Percentiles rank a stretch among this genome's conserved stretches.
phyloP scores from a whole-genome alignment of 768 basidiomycete species.

The Paxillus rubicundulus region DNA sequence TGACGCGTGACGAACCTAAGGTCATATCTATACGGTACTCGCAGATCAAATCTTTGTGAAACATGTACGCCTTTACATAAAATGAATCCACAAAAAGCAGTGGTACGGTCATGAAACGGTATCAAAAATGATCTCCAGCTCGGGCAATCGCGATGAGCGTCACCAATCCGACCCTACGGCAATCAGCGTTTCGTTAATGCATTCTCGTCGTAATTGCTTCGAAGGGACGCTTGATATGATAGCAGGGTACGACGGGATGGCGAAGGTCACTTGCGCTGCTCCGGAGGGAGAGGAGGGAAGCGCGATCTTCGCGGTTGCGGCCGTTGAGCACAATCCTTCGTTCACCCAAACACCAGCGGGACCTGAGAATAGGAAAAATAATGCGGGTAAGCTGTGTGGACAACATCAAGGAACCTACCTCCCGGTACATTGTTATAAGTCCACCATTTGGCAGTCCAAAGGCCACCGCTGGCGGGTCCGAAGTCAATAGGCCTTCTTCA shows the following conservation, averaged over 20 bases:
- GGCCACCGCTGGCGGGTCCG: conserved; percentile 36
- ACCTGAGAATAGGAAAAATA: conserved; percentile 1
- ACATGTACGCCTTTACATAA: no score
- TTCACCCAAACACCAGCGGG: conserved; percentile 17
- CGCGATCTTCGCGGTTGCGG: conserved; percentile 2
- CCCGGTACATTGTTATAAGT: conserved; percentile 37
- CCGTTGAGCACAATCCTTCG: conserved; percentile 7
- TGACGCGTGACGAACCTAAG: no score
- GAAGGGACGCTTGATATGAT: no score
- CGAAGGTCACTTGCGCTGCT: conserved; percentile 5
- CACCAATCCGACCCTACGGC: no score
- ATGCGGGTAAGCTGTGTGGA: not conserved
- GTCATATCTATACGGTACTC: no score
- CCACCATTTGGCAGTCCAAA: conserved; percentile 55
- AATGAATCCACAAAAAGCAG: no score
- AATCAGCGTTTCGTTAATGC: no score
- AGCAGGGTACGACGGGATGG: not conserved
- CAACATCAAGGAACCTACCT: conserved; percentile 16
- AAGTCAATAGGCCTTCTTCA: not conserved
- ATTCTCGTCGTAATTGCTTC: no score
- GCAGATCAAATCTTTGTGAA: no score
- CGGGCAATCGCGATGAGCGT: no score
- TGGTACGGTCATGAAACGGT: no score
- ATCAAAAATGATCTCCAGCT: no score
- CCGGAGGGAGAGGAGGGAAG: not conserved